phyloP scores from a whole-genome alignment of 176 grass and related monocot species.

The Rhynchospora tenuis region DNA sequence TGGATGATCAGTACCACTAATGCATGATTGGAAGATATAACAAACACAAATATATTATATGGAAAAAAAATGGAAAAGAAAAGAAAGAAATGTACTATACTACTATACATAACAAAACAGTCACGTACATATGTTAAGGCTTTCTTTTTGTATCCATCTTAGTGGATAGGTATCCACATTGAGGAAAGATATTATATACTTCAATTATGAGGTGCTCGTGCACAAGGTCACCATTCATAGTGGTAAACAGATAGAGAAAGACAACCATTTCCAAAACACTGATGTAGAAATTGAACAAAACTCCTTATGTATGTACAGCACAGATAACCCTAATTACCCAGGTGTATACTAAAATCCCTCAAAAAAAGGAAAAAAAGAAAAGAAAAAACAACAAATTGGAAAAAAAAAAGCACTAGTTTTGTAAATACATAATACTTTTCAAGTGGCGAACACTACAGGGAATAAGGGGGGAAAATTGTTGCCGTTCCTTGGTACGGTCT shows the following conservation, averaged over 20 bases:
- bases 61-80: not conserved
- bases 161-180: not conserved
- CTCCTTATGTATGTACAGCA: constrained; percentile 87
- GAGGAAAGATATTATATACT: not conserved
- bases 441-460: constrained; percentile 34
- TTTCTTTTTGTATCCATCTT: constrained; percentile 16
- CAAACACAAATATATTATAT: not conserved
- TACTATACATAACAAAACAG: not conserved
- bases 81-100: not conserved
- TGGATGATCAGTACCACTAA: constrained; percentile 8
- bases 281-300: constrained; percentile 30
- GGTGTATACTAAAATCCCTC: constrained; percentile 20
- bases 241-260: not conserved
- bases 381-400: constrained; percentile 27
- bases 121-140: not conserved
- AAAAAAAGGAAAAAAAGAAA: constrained; percentile 21
- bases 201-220: constrained; percentile 5
- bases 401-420: constrained; percentile 36
- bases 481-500: constrained; percentile 34
- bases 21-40: constrained; percentile 13
- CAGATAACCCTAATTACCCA: constrained; percentile 27
- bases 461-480: constrained; percentile 12
- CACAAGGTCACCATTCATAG: not conserved
- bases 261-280: not conserved
- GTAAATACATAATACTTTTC: constrained; percentile 60